phyloP scores from a whole-genome alignment of 208 protist species.

The Trypanosoma theileri region DNA sequence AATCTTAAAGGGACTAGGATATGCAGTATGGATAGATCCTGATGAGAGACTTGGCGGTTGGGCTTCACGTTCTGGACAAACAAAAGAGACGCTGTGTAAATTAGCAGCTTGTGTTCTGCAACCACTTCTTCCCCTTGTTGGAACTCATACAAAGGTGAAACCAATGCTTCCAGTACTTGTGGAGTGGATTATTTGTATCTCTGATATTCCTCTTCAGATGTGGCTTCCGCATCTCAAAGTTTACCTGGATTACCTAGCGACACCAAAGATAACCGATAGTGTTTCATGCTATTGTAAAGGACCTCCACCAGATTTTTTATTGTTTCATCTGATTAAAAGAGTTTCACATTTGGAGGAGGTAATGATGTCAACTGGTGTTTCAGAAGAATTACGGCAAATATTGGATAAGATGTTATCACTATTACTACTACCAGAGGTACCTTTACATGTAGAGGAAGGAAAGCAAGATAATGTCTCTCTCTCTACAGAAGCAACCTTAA shows the following conservation, averaged over 20 bases:
- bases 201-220: conserved; percentile 28
- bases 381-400: conserved; percentile 6
- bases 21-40: conserved; percentile 32
- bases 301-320: conserved; percentile 32
- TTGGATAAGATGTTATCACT: conserved; percentile 21
- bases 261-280: not conserved
- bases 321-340: conserved; percentile 22
- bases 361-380: not conserved
- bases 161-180: conserved; percentile 46
- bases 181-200: conserved; percentile 59
- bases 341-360: conserved; percentile 7
- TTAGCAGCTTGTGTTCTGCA: conserved; percentile 9
- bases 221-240: conserved; percentile 47
- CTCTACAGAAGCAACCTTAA: not conserved
- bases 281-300: conserved; percentile 10
- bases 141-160: conserved; percentile 38
- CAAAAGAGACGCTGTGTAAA: conserved; percentile 9
- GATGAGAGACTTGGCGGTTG: not conserved
- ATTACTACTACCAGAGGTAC: not conserved
- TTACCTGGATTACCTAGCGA: conserved; percentile 10
- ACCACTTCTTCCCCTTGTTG: conserved; percentile 19
- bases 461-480: not conserved
- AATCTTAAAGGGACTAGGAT: conserved; percentile 49
- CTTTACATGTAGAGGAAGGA: not conserved
- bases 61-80: conserved; percentile 18